These are phyloP conservation scores for Cucurbita pepo DNA, from an alignment of 306 rosid species.

Conservation along the genomic window DNA sequence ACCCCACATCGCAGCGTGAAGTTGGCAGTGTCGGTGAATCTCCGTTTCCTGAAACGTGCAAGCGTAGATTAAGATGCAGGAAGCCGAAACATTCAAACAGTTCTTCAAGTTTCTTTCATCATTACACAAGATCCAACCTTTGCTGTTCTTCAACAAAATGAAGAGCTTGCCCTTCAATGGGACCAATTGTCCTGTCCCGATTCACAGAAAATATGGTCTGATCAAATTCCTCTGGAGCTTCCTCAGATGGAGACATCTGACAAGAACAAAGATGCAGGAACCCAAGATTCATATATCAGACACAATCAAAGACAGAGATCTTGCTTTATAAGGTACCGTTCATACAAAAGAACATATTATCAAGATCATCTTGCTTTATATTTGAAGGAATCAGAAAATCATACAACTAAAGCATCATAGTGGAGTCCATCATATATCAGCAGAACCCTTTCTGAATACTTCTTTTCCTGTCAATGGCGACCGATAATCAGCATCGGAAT, in stretches of 20 bases:
- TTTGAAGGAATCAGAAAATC: conserved; percentile 7
- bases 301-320: not conserved
- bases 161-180: conserved; percentile 49
- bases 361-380: not conserved
- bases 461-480: conserved; percentile 41
- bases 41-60: conserved; percentile 47
- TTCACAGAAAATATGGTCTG: conserved; percentile 63
- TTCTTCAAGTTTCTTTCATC: not conserved
- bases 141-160: conserved; percentile 64
- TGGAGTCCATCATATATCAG: conserved; percentile 91
- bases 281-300: conserved; percentile 8
- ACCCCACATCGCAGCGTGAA: conserved; percentile 96
- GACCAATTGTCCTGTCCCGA: conserved; percentile 36
- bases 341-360: not conserved
- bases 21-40: conserved; percentile 74
- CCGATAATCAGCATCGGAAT: conserved; percentile 12
- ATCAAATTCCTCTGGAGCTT: conserved; percentile 88
- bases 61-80: not conserved
- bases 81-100: not conserved
- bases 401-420: conserved; percentile 87
- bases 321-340: not conserved
- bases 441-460: conserved; percentile 69
- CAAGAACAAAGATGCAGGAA: conserved; percentile 4
- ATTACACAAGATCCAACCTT: conserved; percentile 30
- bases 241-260: conserved; percentile 72